Evolutionary conservation across 2,329 filamentous ascomycete genomes (phyloP), one percentile per base, ranked within the genome.

Genomic region (Alternaria burnsii): DNA sequence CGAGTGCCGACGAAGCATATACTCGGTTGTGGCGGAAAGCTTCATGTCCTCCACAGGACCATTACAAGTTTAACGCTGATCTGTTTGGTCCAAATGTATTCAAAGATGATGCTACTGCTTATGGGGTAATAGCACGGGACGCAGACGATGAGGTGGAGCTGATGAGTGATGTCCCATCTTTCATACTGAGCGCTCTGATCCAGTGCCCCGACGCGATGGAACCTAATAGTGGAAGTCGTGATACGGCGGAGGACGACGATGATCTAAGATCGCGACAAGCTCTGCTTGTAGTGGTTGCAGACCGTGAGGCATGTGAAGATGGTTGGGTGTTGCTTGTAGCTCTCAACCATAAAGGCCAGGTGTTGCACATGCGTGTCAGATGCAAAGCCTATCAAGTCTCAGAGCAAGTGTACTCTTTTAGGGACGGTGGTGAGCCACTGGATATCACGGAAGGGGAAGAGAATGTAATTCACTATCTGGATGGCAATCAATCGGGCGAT

Each of bases 121-220:
- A 52, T 20, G 30, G 38, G 3, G 46, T 57, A 10, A 16, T 1
- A 7, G 30, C 54, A 44, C 38, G 54, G 14, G 54, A 57, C 26
- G 38, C 54, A 42, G 54, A 57, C 7, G 46, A 51, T 57, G 54
- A 57, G 34, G 28, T 57, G 28, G 54, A 51, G 26, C 46, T 57
- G 8, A 57, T 26, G 24, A 26, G 24, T 57, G 46, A n/a, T 3
- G 22, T 51, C 28, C 54, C 54, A 2, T 44, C 54, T 14, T 57
- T 57, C 22, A 30, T 57, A 16, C 24, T 44, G 12, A 30, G 11
- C 46, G 46, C 54, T 36, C 54, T 57, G n/a, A n/a, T 51, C 11
- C 46, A 28, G 28, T 57, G 54, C 5, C 54, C 54, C 1, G 46
- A 57, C 14, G 46, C n/a, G 3, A 57, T 57, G 30, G 54, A 57